Evolutionary conservation across 1,284 basidiomycete genomes (phyloP).

Genomic region (Cutaneotrichosporon cavernicola): DNA sequence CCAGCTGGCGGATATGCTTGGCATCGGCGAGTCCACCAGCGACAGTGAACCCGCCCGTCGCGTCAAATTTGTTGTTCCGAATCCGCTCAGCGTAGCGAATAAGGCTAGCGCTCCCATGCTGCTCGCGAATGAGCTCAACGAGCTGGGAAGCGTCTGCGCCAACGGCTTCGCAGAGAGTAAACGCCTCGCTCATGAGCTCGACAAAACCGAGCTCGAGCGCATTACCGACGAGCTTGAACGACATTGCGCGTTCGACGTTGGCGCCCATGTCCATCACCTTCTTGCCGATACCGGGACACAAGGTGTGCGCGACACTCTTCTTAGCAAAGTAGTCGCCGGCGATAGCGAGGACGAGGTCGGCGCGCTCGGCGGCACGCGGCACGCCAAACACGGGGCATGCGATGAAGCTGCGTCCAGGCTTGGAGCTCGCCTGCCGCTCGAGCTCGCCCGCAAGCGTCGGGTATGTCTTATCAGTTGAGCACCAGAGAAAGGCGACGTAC

Average conservation of each 20-base stretch:
- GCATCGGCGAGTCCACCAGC: conserved; percentile 86
- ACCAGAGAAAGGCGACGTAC: conserved; percentile 53
- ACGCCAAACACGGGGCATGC: conserved; percentile 79
- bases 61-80: conserved; percentile 66
- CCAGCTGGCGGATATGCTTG: conserved; percentile 56
- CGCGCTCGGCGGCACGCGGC: conserved; percentile 63
- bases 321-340: conserved; percentile 81
- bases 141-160: conserved; percentile 67
- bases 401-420: conserved; percentile 67
- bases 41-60: conserved; percentile 75
- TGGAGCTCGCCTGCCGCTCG: conserved; percentile 65
- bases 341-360: conserved; percentile 71
- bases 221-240: conserved; percentile 63
- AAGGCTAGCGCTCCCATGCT: conserved; percentile 42
- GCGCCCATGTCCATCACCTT: conserved; percentile 61
- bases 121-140: conserved; percentile 61
- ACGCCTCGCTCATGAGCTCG: conserved; percentile 75
- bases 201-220: conserved; percentile 56
- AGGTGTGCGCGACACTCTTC: conserved; percentile 70
- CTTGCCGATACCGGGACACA: conserved; percentile 70
- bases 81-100: conserved; percentile 37
- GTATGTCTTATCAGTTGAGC: conserved; percentile 58
- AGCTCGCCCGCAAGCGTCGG: conserved; percentile 72
- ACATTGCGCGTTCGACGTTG: conserved; percentile 61
- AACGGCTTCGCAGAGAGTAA: conserved; percentile 79